phyloP scores from a whole-genome alignment of 2,329 filamentous ascomycete genomes.

The Ceratocystis eucalypticola region DNA sequence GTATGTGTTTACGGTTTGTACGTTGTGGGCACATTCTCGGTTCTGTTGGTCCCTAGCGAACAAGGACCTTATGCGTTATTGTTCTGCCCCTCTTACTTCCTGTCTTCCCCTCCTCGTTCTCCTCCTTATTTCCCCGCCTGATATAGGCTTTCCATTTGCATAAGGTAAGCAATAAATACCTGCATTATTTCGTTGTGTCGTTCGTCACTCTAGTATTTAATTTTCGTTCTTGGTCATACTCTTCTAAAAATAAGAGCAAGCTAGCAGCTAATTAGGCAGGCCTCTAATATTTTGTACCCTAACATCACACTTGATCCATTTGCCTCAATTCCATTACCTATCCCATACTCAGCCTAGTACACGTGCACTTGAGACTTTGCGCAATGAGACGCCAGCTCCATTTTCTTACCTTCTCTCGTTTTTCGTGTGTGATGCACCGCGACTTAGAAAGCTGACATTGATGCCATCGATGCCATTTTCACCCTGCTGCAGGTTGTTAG shows the following conservation, averaged over 20 bases:
- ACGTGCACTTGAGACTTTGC: not conserved
- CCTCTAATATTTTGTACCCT: not conserved
- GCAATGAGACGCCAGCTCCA: not conserved
- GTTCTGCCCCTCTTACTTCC: not conserved
- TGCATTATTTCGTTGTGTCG: not conserved
- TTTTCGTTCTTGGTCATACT: not conserved
- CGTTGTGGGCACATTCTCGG: too few species aligned
- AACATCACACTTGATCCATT: not conserved
- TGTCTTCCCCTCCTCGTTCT: not conserved
- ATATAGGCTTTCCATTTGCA: not conserved
- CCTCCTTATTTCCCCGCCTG: constrained; percentile 6
- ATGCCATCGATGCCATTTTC: not conserved
- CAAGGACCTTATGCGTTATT: not conserved
- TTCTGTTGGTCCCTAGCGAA: not conserved
- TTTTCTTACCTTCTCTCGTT: not conserved
- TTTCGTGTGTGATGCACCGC: not conserved
- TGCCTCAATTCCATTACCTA: not conserved
- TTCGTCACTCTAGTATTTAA: too few species aligned
- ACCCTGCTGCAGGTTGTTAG: constrained; percentile 2
- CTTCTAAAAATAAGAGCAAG: not conserved
- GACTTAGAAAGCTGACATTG: not conserved
- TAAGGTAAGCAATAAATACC: not conserved
- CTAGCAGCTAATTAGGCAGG: not conserved
- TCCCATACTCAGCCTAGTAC: not conserved
- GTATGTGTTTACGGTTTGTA: too few species aligned